Conservation (phyloP, 345 rosid genomes). For the Atalantia buxifolia region DNA sequence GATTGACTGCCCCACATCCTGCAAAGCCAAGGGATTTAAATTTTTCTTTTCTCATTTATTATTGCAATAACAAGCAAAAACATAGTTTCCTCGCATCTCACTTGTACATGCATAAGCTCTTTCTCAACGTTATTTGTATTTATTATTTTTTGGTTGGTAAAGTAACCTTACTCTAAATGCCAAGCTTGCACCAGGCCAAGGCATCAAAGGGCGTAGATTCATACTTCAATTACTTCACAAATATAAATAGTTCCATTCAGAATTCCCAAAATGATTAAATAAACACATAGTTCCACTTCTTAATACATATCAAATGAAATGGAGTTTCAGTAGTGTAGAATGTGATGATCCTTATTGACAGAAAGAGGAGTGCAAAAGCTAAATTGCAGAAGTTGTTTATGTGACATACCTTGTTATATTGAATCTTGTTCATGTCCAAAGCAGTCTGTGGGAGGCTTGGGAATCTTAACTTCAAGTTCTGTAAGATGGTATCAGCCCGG, state of each 20-base stretch:
- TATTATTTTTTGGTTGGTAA: neutral
- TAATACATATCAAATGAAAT: neutral
- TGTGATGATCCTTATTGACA: neutral
- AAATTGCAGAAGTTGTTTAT: neutral
- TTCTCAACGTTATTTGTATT: neutral
- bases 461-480: conserved; percentile 15
- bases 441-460: conserved; percentile 23
- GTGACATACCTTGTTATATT: conserved; percentile 33
- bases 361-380: neutral
- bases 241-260: neutral
- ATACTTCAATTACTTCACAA: neutral
- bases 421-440: conserved; percentile 30
- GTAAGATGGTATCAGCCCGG: conserved; percentile 21
- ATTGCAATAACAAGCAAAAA: neutral
- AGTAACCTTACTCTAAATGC: neutral
- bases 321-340: neutral
- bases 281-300: neutral
- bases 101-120: neutral
- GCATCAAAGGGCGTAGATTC: neutral
- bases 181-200: neutral
- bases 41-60: neutral
- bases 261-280: neutral
- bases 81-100: neutral
- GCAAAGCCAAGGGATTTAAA: conserved; percentile 6
- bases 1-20: conserved; percentile 49